Evolutionary conservation across 2,329 filamentous ascomycete genomes (phyloP).

Genomic region (Microdochium bolleyi): DNA sequence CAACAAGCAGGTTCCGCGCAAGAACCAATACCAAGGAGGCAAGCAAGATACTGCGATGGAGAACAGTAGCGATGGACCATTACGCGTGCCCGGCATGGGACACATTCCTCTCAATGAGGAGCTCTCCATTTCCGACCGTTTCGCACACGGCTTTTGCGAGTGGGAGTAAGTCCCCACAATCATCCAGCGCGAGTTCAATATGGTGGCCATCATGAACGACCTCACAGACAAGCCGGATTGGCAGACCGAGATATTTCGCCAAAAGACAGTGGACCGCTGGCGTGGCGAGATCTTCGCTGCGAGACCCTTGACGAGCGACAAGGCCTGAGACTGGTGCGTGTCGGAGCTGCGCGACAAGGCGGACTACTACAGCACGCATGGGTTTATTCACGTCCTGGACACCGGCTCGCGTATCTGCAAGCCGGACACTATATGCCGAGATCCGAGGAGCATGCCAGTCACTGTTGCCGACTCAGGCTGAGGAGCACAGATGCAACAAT

Average conservation of each 20-base stretch:
- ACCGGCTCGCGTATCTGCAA: neutral
- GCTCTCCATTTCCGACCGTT: neutral
- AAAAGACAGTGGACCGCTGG: neutral
- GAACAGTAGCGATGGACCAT: neutral
- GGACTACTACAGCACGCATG: neutral
- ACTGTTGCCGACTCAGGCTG: neutral
- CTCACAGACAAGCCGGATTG: neutral
- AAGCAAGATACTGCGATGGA: neutral
- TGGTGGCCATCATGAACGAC: neutral
- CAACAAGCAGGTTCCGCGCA: neutral
- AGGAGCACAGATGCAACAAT: neutral
- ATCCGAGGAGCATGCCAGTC: neutral
- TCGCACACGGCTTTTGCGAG: neutral
- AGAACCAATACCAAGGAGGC: neutral
- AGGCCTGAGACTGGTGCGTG: neutral
- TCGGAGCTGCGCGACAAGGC: neutral
- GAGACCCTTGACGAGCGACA: neutral
- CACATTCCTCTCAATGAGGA: neutral
- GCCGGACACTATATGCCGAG: neutral
- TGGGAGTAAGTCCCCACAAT: neutral
- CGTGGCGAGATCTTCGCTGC: neutral
- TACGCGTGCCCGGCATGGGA: neutral
- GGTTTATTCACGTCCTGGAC: neutral
- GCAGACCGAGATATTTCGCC: neutral
- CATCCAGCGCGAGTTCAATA: neutral